Evolutionary conservation across 805 yeast genomes (phyloP).

Genomic region (Cyberlindnera samutprakarnensis): DNA sequence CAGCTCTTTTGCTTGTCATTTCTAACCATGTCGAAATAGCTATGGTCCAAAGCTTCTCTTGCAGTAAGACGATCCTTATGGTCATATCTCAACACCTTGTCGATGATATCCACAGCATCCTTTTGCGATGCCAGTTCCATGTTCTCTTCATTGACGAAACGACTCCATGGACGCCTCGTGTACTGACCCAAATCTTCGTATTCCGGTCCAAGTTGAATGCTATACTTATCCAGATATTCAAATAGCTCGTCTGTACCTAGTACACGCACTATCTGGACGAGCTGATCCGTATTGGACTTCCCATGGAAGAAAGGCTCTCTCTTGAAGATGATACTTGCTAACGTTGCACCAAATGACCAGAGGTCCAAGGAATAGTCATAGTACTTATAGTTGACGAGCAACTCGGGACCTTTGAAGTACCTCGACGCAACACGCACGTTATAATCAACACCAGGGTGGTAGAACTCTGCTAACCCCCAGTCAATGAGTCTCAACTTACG

Average conservation of each 20-base stretch:
- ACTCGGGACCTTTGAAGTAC: constrained; percentile 88
- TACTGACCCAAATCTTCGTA: constrained; percentile 72
- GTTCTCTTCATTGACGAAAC: constrained; percentile 51
- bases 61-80: constrained; percentile 88
- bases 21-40: constrained; percentile 41
- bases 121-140: constrained; percentile 38
- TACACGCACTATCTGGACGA: constrained; percentile 83
- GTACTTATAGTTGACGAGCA: constrained; percentile 71
- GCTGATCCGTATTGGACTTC: constrained; percentile 82
- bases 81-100: constrained; percentile 68
- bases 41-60: constrained; percentile 76
- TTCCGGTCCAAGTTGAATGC: constrained; percentile 62
- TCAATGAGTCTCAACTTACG: constrained; percentile 69
- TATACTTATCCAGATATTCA: constrained; percentile 60
- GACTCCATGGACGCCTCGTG: constrained; percentile 58
- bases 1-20: constrained; percentile 14
- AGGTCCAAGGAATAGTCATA: constrained; percentile 86
- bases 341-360: constrained; percentile 90
- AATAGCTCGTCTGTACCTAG: constrained; percentile 76
- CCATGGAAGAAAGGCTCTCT: constrained; percentile 93
- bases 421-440: constrained; percentile 90
- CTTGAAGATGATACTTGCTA: constrained; percentile 81
- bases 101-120: constrained; percentile 62
- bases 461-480: constrained; percentile 94
- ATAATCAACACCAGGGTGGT: constrained; percentile 83